These are phyloP conservation scores for Tolypocladium tropicale DNA, from an alignment of 2,329 filamentous ascomycete genomes.

Conservation along the genomic window DNA sequence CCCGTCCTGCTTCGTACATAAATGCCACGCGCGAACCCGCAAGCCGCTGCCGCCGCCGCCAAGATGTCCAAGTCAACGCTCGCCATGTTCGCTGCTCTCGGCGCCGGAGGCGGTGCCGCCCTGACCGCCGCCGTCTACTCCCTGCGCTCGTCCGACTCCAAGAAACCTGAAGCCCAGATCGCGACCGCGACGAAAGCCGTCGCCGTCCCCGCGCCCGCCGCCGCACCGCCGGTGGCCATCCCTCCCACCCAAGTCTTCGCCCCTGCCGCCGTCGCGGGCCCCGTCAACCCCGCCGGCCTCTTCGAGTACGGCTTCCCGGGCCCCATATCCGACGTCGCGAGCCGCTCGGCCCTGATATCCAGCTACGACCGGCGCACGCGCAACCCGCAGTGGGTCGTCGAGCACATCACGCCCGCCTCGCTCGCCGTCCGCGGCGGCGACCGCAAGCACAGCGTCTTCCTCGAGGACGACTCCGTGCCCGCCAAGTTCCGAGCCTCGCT, in stretches of 20 bases:
- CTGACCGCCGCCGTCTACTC: slow-evolving; percentile 60
- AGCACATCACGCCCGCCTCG: slow-evolving; percentile 90
- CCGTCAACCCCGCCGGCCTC: slow-evolving; percentile 64
- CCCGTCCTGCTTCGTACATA: slow-evolving; percentile 4
- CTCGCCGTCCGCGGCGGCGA: slow-evolving; percentile 67
- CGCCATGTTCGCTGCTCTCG: slow-evolving; percentile 64
- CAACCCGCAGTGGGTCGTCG: slow-evolving; percentile 90
- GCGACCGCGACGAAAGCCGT: slow-evolving; percentile 16
- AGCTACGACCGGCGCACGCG: slow-evolving; percentile 82
- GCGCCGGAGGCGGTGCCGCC: slow-evolving; percentile 67
- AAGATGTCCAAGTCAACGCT: slow-evolving; percentile 71
- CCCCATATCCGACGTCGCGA: slow-evolving; percentile 73
- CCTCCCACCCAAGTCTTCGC: slow-evolving; percentile 49
- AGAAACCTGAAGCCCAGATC: slow-evolving; percentile 5
- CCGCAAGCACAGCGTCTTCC: slow-evolving; percentile 72
- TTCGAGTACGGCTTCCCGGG: slow-evolving; percentile 89
- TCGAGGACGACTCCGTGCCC: slow-evolving; percentile 72
- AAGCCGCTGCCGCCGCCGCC: slow-evolving; percentile 8
- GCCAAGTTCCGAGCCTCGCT: slow-evolving; percentile 81
- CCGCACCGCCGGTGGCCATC: slow-evolving; percentile 25
- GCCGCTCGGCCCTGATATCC: slow-evolving; percentile 67
- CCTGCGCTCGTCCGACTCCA: slow-evolving; percentile 29
- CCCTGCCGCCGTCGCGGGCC: slow-evolving; percentile 22
- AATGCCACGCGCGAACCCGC: slow-evolving; percentile 5
- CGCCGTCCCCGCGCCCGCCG: slow-evolving; percentile 16